Base-by-base conservation (phyloP, 176 grass and related monocot genomes). In the Canna indica region DNA sequence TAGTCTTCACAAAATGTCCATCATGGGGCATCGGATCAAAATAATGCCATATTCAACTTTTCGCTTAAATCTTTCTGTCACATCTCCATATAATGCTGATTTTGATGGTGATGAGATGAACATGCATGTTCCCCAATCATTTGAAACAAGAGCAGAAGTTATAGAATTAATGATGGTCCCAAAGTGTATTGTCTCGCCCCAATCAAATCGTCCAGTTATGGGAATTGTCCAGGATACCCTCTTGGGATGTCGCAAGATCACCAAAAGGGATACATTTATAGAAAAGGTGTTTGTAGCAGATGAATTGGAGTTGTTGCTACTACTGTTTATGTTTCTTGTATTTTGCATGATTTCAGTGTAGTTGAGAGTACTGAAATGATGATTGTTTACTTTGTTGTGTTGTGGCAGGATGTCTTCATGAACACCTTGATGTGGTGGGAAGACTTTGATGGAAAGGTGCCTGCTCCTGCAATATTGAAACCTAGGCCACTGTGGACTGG, bases 41-140 rank as follows among this genome's bases (percentile, higher is more conserved):
- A 96, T 96, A 44, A 96, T 96, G 93, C 93, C 88, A 17, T 96
- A 96, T 69, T 96, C 93, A 66, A 96, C 88, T 80, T 97, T 97
- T 46, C 86, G 88, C 26, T 73, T 97, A 31, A 97, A 97, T 45
- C 70, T 97, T 44, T 97, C 93, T 14, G 93, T 97, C 47, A 97
- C 93, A 59, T 96, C 93, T 47, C 93, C 93, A 39, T 97, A 97
- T 70, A 97, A 97, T 92, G 93, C 93, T 70, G 93, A 97, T 83
- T 97, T 97, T 77, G 93, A 97, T 3, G 93, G 93, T 42, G 93
- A 97, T 79, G 93, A 97, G 80, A 97, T 97, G 93, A 97, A 97
- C 77, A 97, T 97, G 93, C 93, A 97, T 85, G 88, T 97, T 41
- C 93, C 93, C 2, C 88, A 92, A 73, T 92, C 93, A 15, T 97